phyloP scores from a whole-genome alignment of 179 eudicot species.

The Beta macrorhiza region DNA sequence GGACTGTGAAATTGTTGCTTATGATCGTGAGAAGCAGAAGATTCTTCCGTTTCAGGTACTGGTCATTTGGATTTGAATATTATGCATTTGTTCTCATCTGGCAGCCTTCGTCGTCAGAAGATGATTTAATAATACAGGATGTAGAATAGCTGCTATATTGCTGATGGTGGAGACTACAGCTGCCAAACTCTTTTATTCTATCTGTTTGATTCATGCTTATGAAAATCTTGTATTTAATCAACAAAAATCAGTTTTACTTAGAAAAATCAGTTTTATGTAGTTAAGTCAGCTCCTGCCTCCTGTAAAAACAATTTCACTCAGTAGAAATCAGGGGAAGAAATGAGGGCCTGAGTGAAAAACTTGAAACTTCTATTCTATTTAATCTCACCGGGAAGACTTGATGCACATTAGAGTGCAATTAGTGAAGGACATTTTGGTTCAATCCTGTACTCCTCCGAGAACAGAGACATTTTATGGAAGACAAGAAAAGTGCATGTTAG shows the following conservation, averaged over 20 bases:
- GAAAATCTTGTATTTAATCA: neutral
- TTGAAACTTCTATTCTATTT: neutral
- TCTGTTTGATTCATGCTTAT: conserved; percentile 1
- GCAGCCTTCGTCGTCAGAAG: neutral
- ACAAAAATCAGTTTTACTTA: too few species aligned
- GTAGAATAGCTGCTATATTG: neutral
- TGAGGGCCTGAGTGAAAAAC: neutral
- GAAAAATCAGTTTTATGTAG: too few species aligned
- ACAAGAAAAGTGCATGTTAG: neutral
- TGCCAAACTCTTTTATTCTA: neutral
- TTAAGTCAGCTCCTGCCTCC: too few species aligned
- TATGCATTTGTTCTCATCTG: conserved; percentile 1
- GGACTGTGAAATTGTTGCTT: conserved; percentile 95
- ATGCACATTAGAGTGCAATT: too few species aligned
- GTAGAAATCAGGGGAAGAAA: too few species aligned
- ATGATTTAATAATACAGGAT: conserved; percentile 1
- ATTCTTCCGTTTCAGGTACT: conserved; percentile 92
- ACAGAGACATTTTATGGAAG: neutral
- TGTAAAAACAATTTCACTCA: too few species aligned
- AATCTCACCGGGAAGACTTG: neutral
- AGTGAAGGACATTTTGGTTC: neutral
- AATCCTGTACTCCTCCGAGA: too few species aligned
- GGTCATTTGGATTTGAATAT: neutral
- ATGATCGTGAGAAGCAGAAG: conserved; percentile 81
- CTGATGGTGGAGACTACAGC: neutral